Base-by-base conservation (phyloP, 768 basidiomycete genomes). In the Paxillus rubicundulus region DNA sequence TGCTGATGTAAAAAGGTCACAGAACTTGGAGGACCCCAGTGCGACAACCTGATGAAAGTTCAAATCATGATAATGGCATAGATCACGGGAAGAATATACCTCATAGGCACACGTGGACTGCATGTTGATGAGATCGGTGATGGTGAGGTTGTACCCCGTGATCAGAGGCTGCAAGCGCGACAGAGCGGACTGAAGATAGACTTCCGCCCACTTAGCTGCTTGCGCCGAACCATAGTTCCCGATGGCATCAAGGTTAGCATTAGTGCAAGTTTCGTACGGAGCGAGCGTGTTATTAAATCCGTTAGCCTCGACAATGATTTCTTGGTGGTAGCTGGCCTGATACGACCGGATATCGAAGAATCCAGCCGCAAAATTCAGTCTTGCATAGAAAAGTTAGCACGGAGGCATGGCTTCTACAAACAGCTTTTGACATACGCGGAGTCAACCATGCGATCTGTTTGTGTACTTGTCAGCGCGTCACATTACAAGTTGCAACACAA, bases 361-460 rank as follows among this genome's bases (percentile, higher is more conserved):
- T n/a, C 79, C 78, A 10, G 77, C 74, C 1, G 77, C 77, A 58
- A 80, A 80, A 60, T 80, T 77, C 45, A 77, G 68, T 9, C 67
- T 70, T 18, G 17, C 9, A 18, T 30, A 43, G 32, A 12, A 1
- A 72, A 65, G 2, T 28, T 12, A 33, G 66, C 66, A 4, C 63
- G 67, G 28, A 6, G 33, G n/a, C 37, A 32, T 33, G n/a, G 9
- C 51, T 18, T 38, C 8, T 18, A 6, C 37, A 7, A 38, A 38
- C 37, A 17, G 37, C n/a, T 12, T 18, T 38, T 1, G 17, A 52
- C 64, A 47, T 50, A 67, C 67, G 70, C 71, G 20, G 68, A 71
- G 36, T 65, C 62, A 9, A 68, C 50, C 70, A 72, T 72, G n/a
- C 70, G 65, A 9, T 64, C 68, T 67, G 34, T 49, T 16, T 1